Evolutionary conservation across 805 yeast species (phyloP), one percentile per base, ranked within the genome.

Genomic region (Saccharomycopsis sp.): DNA sequence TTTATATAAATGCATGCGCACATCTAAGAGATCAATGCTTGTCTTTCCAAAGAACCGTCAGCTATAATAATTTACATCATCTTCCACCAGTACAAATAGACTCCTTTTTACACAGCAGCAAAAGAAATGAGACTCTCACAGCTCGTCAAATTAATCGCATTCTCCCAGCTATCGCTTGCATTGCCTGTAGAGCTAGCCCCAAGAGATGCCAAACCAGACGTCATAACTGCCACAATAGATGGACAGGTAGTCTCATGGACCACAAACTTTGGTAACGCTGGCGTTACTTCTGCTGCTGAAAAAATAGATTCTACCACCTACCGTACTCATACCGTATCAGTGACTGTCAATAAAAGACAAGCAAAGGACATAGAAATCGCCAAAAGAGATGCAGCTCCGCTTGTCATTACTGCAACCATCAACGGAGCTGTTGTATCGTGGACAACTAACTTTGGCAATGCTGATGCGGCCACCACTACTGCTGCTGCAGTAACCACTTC

Each of bases 401-500:
- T 16, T 7, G 48, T 44, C 16, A 44, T 44, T 44, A 18, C 21
- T 44, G 48, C 48, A 12, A 44, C 48, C 4, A 44, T 44, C 12
- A 12, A 44, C 16, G 48, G 48, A 16, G 48, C 18, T 18, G 48
- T 44, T 44, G 48, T 44, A n/a, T 44, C 48, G 7, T 44, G 48
- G 48, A 50, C 29, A 24, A 24, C 23, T 15, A 41, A n/a, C n/a
- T 40, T 34, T 29, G 59, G 41, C 20, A 56, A 59, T 15, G 40
- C 64, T 14, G 52, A 15, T 8, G 52, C 37, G 9, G 37, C 52
- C 7, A 24, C 37, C n/a, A 23, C 52, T 44, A 20, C 53, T n/a
- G 40, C 64, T 5, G 16, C 66, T 4, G 34, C 65, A 61, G 59
- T 57, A 65, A 34, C 57, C 68, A 2, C 59, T 40, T 37, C 66